phyloP scores from a whole-genome alignment of 1,284 basidiomycete genomes.

The Ceratobasidium sp. region DNA sequence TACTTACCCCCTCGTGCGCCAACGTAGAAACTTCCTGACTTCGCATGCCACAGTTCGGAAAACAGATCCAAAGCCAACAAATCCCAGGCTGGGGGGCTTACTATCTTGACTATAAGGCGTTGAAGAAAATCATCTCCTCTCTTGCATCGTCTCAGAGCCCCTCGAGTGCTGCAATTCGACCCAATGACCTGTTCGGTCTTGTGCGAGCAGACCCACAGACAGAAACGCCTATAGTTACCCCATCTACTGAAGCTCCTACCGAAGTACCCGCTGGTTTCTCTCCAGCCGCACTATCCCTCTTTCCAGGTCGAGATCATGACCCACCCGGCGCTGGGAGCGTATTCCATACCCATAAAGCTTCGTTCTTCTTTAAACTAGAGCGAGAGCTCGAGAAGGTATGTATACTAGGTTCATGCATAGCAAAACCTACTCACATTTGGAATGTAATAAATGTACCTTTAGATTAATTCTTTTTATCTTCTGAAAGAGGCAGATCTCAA shows the following conservation, averaged over 20 bases:
- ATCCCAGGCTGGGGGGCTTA: conserved; percentile 96
- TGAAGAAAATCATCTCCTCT: conserved; percentile 99
- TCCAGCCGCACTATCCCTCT: conserved; percentile 56
- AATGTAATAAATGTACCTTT: conserved; percentile 35
- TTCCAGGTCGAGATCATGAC: conserved; percentile 71
- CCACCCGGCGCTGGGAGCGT: conserved; percentile 64
- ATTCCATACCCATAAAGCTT: conserved; percentile 94
- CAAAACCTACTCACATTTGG: conserved; percentile 15
- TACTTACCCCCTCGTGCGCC: conserved; percentile 12
- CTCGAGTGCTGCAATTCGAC: conserved; percentile 72
- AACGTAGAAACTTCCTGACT: not conserved
- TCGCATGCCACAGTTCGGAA: conserved; percentile 83
- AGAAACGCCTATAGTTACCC: conserved; percentile 7
- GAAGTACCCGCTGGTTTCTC: conserved; percentile 36
- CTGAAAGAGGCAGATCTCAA: conserved; percentile 98
- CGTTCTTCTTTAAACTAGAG: conserved; percentile 99
- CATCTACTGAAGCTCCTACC: conserved; percentile 9
- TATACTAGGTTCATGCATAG: conserved; percentile 20
- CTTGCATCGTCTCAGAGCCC: conserved; percentile 79
- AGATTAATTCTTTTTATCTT: conserved; percentile 99
- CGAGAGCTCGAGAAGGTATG: conserved; percentile 95
- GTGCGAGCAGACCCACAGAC: not conserved
- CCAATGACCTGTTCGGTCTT: conserved; percentile 62
- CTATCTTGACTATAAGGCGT: conserved; percentile 98
- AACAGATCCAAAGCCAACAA: conserved; percentile 96